Evolutionary conservation across 2,329 filamentous ascomycete species (phyloP), one percentile per base, ranked within the genome.

Genomic region (Aspergillus ustus): DNA sequence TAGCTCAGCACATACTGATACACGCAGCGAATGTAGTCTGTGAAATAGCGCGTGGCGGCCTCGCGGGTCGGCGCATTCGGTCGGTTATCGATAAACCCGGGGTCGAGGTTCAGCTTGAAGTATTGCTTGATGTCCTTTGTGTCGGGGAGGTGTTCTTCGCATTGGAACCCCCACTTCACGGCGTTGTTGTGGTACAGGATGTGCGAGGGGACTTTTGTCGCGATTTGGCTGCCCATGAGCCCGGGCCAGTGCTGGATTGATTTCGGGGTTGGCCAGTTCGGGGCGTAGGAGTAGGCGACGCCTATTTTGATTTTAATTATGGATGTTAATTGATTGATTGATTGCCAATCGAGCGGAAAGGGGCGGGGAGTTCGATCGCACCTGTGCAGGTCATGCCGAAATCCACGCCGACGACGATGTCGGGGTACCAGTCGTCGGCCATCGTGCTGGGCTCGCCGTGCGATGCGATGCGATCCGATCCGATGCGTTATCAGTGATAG

Each of bases 21-120:
- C 28, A 78, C 48, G 66, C 69, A 73, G n/a, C 63, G 62, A 46
- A 74, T 69, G 58, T 74, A 77, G 59, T 79, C 76, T 29, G 64
- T 66, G 34, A 72, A 73, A 67, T 69, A 73, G 45, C 63, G 44
- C 50, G 69, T 66, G 19, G 72, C 68, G 37, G 75, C 67, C 25
- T 66, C 49, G 25, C 69, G 56, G n/a, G 59, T 70, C 6, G 57
- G 57, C 13, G 57, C 57, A 28, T 70, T 68, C 3, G 64, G 65
- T 5, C 69, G 65, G 20, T 69, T 66, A 22, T 73, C 70, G 17
- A 66, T 61, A 60, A 74, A 69, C 11, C 64, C 61, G 34, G 72
- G 70, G 28, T 74, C 75, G 1, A 79, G 70, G 46, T 73, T 73
- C 11, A 75, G 69, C 53, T 78, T 79, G 72, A 79, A 79, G 56